Conservation (phyloP, 345 rosid species). For the Hypericum perforatum region DNA sequence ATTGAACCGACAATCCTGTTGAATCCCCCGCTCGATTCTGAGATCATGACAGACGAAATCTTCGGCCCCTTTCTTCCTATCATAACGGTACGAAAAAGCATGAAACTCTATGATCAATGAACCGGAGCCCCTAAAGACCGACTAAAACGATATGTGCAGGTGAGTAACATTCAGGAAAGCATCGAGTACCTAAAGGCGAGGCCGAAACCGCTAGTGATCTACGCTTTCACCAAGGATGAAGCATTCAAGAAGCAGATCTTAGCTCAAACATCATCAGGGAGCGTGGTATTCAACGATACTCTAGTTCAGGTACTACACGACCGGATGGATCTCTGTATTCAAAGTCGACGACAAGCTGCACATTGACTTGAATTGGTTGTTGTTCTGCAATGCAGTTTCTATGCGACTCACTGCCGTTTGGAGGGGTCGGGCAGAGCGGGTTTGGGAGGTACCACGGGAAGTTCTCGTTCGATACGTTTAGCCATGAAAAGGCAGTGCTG, state of each 20-base stretch:
- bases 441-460: conserved; percentile 84
- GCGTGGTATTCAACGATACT: conserved; percentile 58
- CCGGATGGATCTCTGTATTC: too few relatives aligned
- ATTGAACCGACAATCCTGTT: conserved; percentile 56
- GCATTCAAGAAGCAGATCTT: conserved; percentile 46
- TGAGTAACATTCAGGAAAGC: conserved; percentile 46
- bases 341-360: too few relatives aligned
- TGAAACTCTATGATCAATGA: too few relatives aligned
- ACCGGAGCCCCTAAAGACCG: too few relatives aligned
- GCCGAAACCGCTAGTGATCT: conserved; percentile 47
- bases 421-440: conserved; percentile 84
- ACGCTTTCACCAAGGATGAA: conserved; percentile 55
- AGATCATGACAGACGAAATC: conserved; percentile 50
- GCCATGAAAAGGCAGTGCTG: conserved; percentile 81
- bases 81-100: conserved; percentile 32
- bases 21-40: conserved; percentile 55
- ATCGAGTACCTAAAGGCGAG: conserved; percentile 40
- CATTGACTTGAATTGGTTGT: background rate
- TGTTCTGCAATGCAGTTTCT: conserved; percentile 35
- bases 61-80: conserved; percentile 67
- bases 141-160: conserved; percentile 19
- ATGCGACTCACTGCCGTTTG: conserved; percentile 68
- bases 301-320: conserved; percentile 43
- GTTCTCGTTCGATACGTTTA: conserved; percentile 85
- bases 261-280: conserved; percentile 63